Evolutionary conservation across 441 rosid genomes (phyloP), one percentile per base, ranked within the genome.

Genomic region (Populus hybrid): DNA sequence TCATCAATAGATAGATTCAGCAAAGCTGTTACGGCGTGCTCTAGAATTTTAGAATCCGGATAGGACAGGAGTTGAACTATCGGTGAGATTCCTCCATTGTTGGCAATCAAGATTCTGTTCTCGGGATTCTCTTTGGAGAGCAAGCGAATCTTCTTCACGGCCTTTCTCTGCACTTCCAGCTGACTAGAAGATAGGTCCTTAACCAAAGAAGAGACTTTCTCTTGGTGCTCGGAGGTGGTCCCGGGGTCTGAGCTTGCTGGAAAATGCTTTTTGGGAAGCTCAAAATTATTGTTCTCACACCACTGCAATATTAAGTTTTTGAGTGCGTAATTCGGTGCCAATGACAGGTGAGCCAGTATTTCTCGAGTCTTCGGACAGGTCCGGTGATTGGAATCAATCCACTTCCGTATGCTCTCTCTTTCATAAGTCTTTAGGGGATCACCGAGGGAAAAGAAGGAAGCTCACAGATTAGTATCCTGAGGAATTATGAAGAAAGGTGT

Each of bases 321-420:
- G 34, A 95, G 86, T 0, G 96, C 98, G 61, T 73, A 88, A 78
- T 93, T 95, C 1, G 98, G 96, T 6, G 95, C 94, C 21, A 93
- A 72, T 11, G 92, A 85, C 66, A 88, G 77, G 81, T 93, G 94
- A n/a, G 76, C 84, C 67, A 92, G 69, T 11, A 79, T 83, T 67
- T 92, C 91, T 61, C 93, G 83, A 0, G 99, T 90, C 84, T 93
- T 92, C 0, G 99, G 99, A 73, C 99, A 95, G 0, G 93, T 93
- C 70, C 84, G 81, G 21, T 93, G 92, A 20, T 89, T 87, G 1
- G 90, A 81, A 59, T 91, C 92, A 70, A 95, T 77, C 99, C 99
- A 93, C 81, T 88, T 93, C 75, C 87, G 84, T 77, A 95, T 86
- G 83, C 97, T 90, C 21, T 88, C 91, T 77, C 92, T 89, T 72